Conservation (phyloP, 345 rosid genomes). For the Zanthoxylum bungeanum region DNA sequence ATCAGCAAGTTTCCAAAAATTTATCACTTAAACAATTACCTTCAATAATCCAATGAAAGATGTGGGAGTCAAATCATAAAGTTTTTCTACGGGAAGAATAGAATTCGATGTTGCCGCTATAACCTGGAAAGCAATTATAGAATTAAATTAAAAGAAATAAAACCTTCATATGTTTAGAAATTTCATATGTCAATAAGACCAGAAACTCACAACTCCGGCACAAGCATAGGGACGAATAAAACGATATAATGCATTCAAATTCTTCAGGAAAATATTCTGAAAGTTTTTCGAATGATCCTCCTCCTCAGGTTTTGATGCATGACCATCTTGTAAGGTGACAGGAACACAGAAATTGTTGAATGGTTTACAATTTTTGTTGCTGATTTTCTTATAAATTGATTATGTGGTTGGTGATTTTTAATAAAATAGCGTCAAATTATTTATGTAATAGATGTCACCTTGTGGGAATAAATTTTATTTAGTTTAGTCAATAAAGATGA, state of each 20-base stretch:
- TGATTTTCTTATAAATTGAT: not conserved
- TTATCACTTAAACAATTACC: too few species aligned
- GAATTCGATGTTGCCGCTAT: conserved; percentile 30
- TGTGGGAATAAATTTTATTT: too few species aligned
- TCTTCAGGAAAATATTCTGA: not conserved
- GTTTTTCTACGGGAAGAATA: conserved; percentile 23
- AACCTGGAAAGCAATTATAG: conserved; percentile 8
- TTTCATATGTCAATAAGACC: too few species aligned
- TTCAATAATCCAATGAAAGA: conserved; percentile 25
- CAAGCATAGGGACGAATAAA: conserved; percentile 35
- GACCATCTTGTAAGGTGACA: not conserved
- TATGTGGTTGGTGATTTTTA: too few species aligned
- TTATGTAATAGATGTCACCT: too few species aligned
- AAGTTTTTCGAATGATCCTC: not conserved
- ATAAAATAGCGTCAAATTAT: too few species aligned
- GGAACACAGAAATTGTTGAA: not conserved
- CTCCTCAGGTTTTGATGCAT: not conserved
- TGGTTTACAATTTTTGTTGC: not conserved
- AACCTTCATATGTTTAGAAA: too few species aligned
- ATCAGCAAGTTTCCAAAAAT: too few species aligned
- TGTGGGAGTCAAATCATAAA: conserved; percentile 22
- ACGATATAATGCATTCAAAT: conserved; percentile 7
- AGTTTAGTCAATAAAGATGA: too few species aligned
- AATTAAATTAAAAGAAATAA: too few species aligned
- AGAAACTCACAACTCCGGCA: conserved; percentile 29